Conservation (phyloP, 2,329 filamentous ascomycete species). For the Leptographium wingfieldii region DNA sequence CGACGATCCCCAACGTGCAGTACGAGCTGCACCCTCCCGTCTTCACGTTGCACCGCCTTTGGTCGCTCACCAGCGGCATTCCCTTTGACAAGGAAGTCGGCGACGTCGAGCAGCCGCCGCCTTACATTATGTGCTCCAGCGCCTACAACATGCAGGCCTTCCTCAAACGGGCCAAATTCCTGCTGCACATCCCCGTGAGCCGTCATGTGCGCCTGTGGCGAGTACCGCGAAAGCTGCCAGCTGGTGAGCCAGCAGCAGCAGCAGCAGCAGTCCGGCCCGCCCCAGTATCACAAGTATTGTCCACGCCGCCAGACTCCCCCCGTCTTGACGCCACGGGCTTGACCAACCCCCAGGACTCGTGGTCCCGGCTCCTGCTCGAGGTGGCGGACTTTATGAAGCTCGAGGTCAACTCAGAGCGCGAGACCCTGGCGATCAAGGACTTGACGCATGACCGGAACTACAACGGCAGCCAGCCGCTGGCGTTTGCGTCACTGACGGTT, state of each 20-base stretch:
- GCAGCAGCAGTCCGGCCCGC: not conserved
- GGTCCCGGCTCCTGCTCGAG: constrained; percentile 44
- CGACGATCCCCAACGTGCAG: constrained; percentile 51
- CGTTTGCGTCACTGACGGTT: constrained; percentile 53
- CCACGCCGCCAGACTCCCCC: constrained; percentile 17
- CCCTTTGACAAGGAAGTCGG: constrained; percentile 46
- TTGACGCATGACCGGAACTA: constrained; percentile 61
- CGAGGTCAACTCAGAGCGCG: constrained; percentile 49
- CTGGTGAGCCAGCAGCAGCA: not conserved
- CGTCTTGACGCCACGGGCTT: constrained; percentile 1
- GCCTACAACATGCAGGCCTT: constrained; percentile 62
- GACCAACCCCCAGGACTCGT: constrained; percentile 18
- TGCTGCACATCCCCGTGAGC: constrained; percentile 51
- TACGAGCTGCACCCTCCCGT: constrained; percentile 79
- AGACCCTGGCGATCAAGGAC: constrained; percentile 52
- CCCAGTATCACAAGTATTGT: constrained; percentile 11
- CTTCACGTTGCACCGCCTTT: constrained; percentile 73
- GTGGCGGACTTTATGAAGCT: constrained; percentile 50
- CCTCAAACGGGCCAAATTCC: constrained; percentile 57
- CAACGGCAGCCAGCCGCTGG: constrained; percentile 59
- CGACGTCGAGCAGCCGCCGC: constrained; percentile 47
- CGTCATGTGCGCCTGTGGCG: constrained; percentile 71
- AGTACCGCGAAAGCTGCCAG: constrained; percentile 35
- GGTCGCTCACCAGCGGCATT: constrained; percentile 44
- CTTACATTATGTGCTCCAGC: constrained; percentile 58